These are phyloP conservation scores for Eutrema heterophyllum DNA, from an alignment of 345 rosid species.

Conservation along the genomic window DNA sequence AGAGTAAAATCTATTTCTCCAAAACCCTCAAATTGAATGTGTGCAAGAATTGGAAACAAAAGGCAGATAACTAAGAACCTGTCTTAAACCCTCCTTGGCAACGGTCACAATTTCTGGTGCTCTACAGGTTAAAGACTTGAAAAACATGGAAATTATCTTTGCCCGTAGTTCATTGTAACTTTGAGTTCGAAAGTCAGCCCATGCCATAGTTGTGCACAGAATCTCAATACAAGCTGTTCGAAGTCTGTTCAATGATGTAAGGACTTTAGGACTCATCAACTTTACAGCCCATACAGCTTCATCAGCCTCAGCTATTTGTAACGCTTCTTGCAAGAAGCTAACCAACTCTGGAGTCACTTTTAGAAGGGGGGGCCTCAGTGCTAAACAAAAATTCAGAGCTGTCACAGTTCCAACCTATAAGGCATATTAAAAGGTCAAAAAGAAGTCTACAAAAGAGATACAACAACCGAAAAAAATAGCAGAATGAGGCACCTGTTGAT, in stretches of 20 bases:
- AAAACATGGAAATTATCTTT: constrained; percentile 96
- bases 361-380: constrained; percentile 96
- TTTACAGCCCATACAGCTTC: constrained; percentile 87
- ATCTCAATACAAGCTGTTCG: constrained; percentile 96
- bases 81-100: constrained; percentile 96
- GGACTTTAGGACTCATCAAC: constrained; percentile 82
- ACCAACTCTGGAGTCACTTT: constrained; percentile 90
- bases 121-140: constrained; percentile 90
- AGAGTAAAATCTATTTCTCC: neutral
- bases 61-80: constrained; percentile 43
- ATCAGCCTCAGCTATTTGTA: constrained; percentile 99
- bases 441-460: neutral
- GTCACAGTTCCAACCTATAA: constrained; percentile 92
- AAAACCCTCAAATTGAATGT: neutral
- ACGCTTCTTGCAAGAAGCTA: constrained; percentile 92
- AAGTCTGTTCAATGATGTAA: constrained; percentile 73
- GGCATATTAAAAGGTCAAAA: constrained; percentile 27
- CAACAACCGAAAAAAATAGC: constrained; percentile 5
- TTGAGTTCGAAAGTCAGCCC: constrained; percentile 90
- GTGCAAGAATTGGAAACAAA: constrained; percentile 10
- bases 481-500: constrained; percentile 72
- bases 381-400: constrained; percentile 91
- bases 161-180: constrained; percentile 82
- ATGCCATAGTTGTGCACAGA: constrained; percentile 94
- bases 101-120: constrained; percentile 95